Evolutionary conservation across 1,284 basidiomycete genomes (phyloP).

Genomic region (Hemileia vastatrix): DNA sequence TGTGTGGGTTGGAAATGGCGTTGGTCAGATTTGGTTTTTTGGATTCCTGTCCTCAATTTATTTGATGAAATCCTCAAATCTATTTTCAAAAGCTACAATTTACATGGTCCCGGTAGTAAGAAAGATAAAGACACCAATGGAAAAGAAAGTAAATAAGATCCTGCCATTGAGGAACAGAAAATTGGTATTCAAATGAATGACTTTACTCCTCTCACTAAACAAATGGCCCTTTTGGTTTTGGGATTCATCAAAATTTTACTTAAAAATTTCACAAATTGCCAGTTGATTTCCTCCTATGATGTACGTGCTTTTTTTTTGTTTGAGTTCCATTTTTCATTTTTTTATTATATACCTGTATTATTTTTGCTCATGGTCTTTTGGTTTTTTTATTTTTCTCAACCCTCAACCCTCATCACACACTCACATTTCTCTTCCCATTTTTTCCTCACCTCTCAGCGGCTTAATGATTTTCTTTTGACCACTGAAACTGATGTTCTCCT

Average conservation of each 20-base stretch:
- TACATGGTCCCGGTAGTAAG: slow-evolving; percentile 45
- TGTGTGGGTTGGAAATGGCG: slow-evolving; percentile 98
- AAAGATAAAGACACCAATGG: slow-evolving; percentile 28
- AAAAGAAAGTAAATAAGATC: slow-evolving; percentile 11
- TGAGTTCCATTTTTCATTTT: background rate
- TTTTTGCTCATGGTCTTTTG: too few species aligned
- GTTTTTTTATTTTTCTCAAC: slow-evolving; percentile 20
- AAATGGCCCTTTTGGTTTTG: slow-evolving; percentile 67
- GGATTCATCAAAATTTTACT: slow-evolving; percentile 77
- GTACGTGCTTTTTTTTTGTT: slow-evolving; percentile 51
- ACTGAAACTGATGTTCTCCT: slow-evolving; percentile 82
- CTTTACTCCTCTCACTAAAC: slow-evolving; percentile 68
- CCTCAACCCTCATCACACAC: slow-evolving; percentile 24
- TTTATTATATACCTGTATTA: too few species aligned
- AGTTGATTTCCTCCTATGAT: slow-evolving; percentile 92
- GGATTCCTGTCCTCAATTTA: slow-evolving; percentile 88
- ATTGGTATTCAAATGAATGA: slow-evolving; percentile 70
- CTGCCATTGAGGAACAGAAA: too few species aligned
- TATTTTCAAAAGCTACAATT: slow-evolving; percentile 63
- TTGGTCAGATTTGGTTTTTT: slow-evolving; percentile 89
- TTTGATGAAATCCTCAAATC: slow-evolving; percentile 81
- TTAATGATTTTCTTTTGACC: slow-evolving; percentile 76
- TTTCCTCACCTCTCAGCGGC: slow-evolving; percentile 53
- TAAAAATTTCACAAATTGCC: slow-evolving; percentile 96
- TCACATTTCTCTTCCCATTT: slow-evolving; percentile 28